phyloP scores from a whole-genome alignment of 257 asterid genomes.

The Solanum pinnatisectum region DNA sequence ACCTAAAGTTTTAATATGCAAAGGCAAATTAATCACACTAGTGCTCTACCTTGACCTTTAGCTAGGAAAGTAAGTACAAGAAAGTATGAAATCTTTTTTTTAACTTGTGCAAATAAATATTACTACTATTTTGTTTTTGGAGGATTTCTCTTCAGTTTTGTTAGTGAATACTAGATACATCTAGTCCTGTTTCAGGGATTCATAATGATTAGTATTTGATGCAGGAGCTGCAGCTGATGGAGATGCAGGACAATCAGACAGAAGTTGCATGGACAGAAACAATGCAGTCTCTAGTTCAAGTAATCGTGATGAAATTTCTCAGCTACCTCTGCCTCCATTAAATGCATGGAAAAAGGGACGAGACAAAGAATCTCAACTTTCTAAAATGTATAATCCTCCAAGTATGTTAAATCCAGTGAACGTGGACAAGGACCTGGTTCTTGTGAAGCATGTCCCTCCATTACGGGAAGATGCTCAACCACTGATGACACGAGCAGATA shows the following conservation, averaged over 20 bases:
- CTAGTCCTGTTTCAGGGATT: not conserved
- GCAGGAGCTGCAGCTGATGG: constrained; percentile 38
- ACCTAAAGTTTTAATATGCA: not conserved
- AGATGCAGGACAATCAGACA: constrained; percentile 36
- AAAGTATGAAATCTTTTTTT: not conserved
- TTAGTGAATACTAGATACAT: not conserved
- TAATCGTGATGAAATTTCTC: constrained; percentile 35
- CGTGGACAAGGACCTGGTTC: constrained; percentile 22
- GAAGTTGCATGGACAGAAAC: constrained; percentile 26
- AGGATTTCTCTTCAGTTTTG: not conserved
- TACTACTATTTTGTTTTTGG: not conserved
- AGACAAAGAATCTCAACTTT: constrained; percentile 40
- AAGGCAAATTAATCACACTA: not conserved
- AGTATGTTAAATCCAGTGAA: constrained; percentile 30
- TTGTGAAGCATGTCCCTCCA: constrained; percentile 29
- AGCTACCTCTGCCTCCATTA: constrained; percentile 26
- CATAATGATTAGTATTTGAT: not conserved
- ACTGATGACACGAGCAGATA: constrained; percentile 21
- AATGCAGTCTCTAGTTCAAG: constrained; percentile 35
- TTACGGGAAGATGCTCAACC: constrained; percentile 33
- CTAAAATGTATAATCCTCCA: constrained; percentile 29
- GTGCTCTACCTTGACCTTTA: not conserved
- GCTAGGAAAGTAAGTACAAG: not conserved
- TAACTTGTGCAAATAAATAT: not conserved
- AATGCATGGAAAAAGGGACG: constrained; percentile 52